phyloP scores from a whole-genome alignment of 2,329 filamentous ascomycete genomes.

The Cercospora sojina region DNA sequence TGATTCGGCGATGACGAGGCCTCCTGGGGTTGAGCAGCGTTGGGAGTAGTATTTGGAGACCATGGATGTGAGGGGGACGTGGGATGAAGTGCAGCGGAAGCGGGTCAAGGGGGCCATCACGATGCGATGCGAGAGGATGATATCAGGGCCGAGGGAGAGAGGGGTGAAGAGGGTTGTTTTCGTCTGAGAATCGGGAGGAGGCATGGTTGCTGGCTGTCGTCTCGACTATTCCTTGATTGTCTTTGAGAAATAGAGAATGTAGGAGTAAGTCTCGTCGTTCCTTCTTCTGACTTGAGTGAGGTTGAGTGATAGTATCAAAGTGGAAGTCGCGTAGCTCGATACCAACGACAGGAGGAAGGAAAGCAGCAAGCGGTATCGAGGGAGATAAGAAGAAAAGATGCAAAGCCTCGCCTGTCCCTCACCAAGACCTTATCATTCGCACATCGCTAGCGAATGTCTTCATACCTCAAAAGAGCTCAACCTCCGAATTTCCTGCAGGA shows the following conservation, averaged over 20 bases:
- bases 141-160: background rate
- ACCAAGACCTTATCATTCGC: background rate
- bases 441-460: background rate
- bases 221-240: background rate
- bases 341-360: background rate
- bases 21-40: constrained; percentile 35
- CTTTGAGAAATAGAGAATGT: background rate
- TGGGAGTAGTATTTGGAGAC: constrained; percentile 38
- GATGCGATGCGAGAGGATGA: constrained; percentile 1
- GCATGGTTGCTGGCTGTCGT: constrained; percentile 10
- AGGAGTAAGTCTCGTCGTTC: background rate
- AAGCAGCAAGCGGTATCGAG: background rate
- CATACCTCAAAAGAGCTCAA: background rate
- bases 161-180: constrained; percentile 5
- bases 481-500: background rate
- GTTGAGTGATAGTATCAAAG: too few relatives aligned
- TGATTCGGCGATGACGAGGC: constrained; percentile 38
- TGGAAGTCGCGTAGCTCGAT: background rate
- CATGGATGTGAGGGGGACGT: constrained; percentile 6
- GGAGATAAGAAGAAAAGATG: background rate
- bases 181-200: background rate
- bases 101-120: constrained; percentile 12
- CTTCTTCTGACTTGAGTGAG: background rate
- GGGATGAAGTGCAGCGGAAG: background rate
- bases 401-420: background rate